Conservation (phyloP, 1,284 basidiomycete genomes). For the Cutaneotrichosporon sp. region DNA sequence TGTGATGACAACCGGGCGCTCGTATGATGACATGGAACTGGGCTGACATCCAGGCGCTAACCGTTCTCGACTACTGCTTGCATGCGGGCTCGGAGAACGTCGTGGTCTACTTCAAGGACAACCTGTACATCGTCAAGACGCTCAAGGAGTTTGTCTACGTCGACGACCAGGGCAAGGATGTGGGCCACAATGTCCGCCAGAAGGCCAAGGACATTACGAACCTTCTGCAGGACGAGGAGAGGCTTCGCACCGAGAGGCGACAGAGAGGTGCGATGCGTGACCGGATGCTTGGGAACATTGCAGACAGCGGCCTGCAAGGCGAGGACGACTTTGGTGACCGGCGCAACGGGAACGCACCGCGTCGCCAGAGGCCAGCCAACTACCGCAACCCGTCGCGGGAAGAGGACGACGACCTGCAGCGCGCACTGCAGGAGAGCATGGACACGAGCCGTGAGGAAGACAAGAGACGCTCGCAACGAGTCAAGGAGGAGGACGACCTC, state of each 20-base stretch:
- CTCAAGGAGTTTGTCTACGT: slow-evolving; percentile 98
- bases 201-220: slow-evolving; percentile 99
- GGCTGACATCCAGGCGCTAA: slow-evolving; percentile 67
- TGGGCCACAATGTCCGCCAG: slow-evolving; percentile 96
- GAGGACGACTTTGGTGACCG: slow-evolving; percentile 54
- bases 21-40: not conserved
- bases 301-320: slow-evolving; percentile 50
- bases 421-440: slow-evolving; percentile 86
- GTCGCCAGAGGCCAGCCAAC: slow-evolving; percentile 18
- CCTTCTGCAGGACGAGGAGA: slow-evolving; percentile 82
- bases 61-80: slow-evolving; percentile 92
- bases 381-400: slow-evolving; percentile 32
- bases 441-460: slow-evolving; percentile 73
- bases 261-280: slow-evolving; percentile 86
- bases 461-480: slow-evolving; percentile 54
- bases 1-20: slow-evolving; percentile 5
- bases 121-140: slow-evolving; percentile 97
- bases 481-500: slow-evolving; percentile 68
- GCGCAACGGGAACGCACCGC: not conserved
- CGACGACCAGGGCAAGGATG: slow-evolving; percentile 94
- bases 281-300: slow-evolving; percentile 73
- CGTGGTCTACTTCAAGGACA: slow-evolving; percentile 97
- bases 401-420: slow-evolving; percentile 77
- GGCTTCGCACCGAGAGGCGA: slow-evolving; percentile 81
- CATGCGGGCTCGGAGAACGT: slow-evolving; percentile 98